Percentiles rank a stretch among this genome's conserved stretches.
Evolutionary conservation across 768 basidiomycete species (phyloP).

Genomic region (Lentinula raphanica): DNA sequence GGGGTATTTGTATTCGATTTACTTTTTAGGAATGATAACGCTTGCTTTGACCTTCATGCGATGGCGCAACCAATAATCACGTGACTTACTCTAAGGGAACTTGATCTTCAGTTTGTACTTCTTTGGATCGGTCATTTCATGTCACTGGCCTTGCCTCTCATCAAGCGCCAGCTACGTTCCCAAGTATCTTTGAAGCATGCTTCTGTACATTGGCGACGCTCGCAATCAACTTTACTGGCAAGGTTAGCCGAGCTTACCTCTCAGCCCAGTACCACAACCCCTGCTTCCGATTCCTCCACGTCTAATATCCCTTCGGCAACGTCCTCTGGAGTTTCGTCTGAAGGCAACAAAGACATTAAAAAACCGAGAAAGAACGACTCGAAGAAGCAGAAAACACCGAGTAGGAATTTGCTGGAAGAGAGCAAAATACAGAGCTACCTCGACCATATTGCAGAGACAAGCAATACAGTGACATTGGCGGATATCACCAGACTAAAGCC

Average conservation of each 20-base stretch:
- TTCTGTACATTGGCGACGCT: not conserved
- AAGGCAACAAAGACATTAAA: not conserved
- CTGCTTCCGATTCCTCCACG: not conserved
- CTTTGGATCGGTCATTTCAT: not conserved
- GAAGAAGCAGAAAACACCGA: not conserved
- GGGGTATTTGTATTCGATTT: not conserved
- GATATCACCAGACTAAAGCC: slow-evolving; percentile 63
- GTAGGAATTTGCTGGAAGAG: slow-evolving; percentile 29
- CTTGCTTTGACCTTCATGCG: not conserved
- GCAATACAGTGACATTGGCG: slow-evolving; percentile 44
- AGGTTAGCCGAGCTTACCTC: not conserved
- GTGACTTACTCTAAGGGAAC: not conserved
- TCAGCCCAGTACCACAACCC: not conserved
- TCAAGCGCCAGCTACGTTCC: slow-evolving; percentile 4
- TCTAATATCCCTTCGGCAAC: not conserved
- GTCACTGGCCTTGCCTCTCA: slow-evolving; percentile 2
- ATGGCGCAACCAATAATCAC: not conserved
- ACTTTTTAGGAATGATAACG: not conserved
- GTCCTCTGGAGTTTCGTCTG: too few species aligned
- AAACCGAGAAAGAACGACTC: not conserved
- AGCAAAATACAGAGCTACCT: slow-evolving; percentile 54
- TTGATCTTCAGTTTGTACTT: not conserved
- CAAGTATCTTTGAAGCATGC: not conserved
- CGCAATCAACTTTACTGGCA: slow-evolving; percentile 3
- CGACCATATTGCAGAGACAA: slow-evolving; percentile 41